Base-by-base conservation (phyloP, 2,329 filamentous ascomycete genomes). In the Chalaropsis thielavioides region DNA sequence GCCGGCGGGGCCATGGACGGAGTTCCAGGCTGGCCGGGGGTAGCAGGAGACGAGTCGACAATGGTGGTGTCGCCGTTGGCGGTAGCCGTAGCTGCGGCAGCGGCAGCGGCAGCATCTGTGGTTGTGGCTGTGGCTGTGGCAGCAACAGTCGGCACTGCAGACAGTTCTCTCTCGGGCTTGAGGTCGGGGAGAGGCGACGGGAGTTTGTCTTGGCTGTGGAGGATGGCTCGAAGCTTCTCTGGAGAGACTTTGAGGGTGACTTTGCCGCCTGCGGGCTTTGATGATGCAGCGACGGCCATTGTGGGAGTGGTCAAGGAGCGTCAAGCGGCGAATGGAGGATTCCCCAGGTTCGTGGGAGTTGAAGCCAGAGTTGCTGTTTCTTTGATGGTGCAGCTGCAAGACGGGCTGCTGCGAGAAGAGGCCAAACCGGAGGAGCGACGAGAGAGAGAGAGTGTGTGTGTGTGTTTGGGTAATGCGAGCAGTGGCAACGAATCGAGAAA, bases 1-100 rank as follows among this genome's bases (percentile, higher is more conserved):
- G 89, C 91, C 13, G 83, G 84, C 60, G 84, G 84, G 4, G 79
- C 82, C 83, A 86, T 86, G 27, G 75, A 80, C 6, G 83, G 82
- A 13, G 83, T 85, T 69, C 79, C 80, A 59, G 76, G 79, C 49
- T 80, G 75, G 24, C 77, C 79, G 15, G 83, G 83, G 17, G 84
- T 87, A 51, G 81, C 80, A 22, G 81, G 79, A 69, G 79, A 82
- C 27, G 84, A 85, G 70, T 84, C 81, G 68, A 81, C 80, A 17
- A 35, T 35, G 65, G 79, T 80, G 72, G 80, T 81, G 68, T 85
- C 83, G 65, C 77, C 78, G 69, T 78, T 80, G 38, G 79, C 77
- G 67, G 75, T 74, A 65, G 75, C 70, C 49, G 74, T 72, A 62
- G 75, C 63, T 38, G 35, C 10, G 35, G 35, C 35, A 6, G 35